Evolutionary conservation across 352 stramenopile genomes (phyloP), one percentile per base, ranked within the genome.

Genomic region (Phytophthora rubi): DNA sequence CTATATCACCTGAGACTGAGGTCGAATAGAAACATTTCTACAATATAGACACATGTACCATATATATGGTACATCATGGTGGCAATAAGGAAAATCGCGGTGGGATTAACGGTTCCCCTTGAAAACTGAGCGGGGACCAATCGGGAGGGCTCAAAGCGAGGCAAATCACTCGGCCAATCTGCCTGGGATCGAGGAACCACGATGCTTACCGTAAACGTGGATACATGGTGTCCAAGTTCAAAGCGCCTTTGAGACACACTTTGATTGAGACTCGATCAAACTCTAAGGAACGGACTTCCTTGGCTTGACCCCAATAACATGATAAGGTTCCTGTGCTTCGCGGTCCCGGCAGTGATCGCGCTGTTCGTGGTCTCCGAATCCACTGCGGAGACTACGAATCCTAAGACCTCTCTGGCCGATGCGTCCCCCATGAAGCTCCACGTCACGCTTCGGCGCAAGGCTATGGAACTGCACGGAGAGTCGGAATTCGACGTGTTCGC

Each of bases 391-490:
- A 28, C 30, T 26, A 21, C 10, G 23, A 33, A 42, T 7, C 35
- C 54, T 10, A 56, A 62, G 26, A 59, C 35, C 1, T 62, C 62
- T 12, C 45, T 76, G 6, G 32, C n/a, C 49, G 59, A 76, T 30
- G 32, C 65, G n/a, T 72, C 69, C 16, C 72, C 68, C 4, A 18
- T 85, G 9, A 73, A 71, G 18, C 71, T 87, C 2, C 76, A 77
- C 12, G 68, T 85, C 18, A 77, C 59, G 6, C 56, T 79, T 18
- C 71, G 82, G 48, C 71, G 79, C 32, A 65, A 56, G 12, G 42
- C 61, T 8, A 59, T 75, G 51, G 32, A 69, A 45, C 18, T 76
- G n/a, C 58, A 79, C 47, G 62, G 67, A 33, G 28, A 63, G 16
- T 57, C 53, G 6, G 53, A 75, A 26, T 79, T 79, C 48, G 59